Evolutionary conservation across 768 basidiomycete species (phyloP).

Genomic region (Amanita subjunquillea): DNA sequence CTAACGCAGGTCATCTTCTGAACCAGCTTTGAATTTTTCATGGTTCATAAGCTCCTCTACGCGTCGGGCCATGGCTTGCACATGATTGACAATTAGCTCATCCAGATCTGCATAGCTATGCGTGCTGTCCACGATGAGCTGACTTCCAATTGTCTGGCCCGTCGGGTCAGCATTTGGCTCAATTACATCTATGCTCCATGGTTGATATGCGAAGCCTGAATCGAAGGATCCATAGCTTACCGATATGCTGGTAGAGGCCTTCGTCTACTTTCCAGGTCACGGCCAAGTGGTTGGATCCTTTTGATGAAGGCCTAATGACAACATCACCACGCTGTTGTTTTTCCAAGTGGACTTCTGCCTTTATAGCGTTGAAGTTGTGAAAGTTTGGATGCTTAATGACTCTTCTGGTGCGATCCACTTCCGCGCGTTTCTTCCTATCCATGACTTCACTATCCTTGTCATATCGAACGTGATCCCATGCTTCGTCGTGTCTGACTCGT

Average conservation of each 20-base stretch:
- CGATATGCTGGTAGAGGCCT: slow-evolving; percentile 92
- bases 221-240: slow-evolving; percentile 23
- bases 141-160: slow-evolving; percentile 50
- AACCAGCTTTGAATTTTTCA: slow-evolving; percentile 87
- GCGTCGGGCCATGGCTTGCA: slow-evolving; percentile 86
- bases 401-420: slow-evolving; percentile 68
- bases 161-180: slow-evolving; percentile 71
- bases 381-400: slow-evolving; percentile 98
- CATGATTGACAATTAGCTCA: slow-evolving; percentile 93
- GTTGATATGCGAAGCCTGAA: slow-evolving; percentile 14
- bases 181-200: slow-evolving; percentile 50
- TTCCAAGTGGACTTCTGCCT: slow-evolving; percentile 85
- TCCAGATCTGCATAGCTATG: slow-evolving; percentile 91
- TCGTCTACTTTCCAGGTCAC: slow-evolving; percentile 99
- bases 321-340: slow-evolving; percentile 92
- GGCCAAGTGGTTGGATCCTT: slow-evolving; percentile 86
- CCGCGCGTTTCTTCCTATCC: slow-evolving; percentile 76
- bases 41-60: slow-evolving; percentile 93
- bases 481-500: slow-evolving; percentile 44
- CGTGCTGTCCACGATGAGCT: slow-evolving; percentile 63
- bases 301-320: slow-evolving; percentile 92
- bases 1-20: slow-evolving; percentile 83
- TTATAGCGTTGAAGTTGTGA: slow-evolving; percentile 84
- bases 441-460: slow-evolving; percentile 64
- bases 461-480: slow-evolving; percentile 56